phyloP scores from a whole-genome alignment of 495 filamentous ascomycete species.

The Penicillium parvum region DNA sequence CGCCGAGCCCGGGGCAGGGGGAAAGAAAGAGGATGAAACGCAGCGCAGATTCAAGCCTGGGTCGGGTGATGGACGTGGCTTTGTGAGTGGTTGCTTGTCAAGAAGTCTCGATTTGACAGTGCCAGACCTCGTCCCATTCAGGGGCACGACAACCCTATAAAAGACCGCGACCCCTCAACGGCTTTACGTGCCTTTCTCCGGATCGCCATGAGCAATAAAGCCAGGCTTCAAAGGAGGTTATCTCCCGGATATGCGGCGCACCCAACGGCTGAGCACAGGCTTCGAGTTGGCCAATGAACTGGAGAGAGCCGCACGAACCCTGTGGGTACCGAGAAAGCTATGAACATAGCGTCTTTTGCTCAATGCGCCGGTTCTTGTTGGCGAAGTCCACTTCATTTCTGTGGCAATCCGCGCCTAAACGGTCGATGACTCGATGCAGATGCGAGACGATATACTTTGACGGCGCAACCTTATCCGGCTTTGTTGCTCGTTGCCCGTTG shows the following conservation, averaged over 20 bases:
- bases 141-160: too few relatives aligned
- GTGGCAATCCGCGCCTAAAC: neutral
- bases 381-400: neutral
- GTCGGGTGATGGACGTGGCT: too few relatives aligned
- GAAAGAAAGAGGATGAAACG: too few relatives aligned
- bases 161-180: too few relatives aligned
- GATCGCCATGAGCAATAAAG: slow-evolving; percentile 15
- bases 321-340: slow-evolving; percentile 22
- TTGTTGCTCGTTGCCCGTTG: too few relatives aligned
- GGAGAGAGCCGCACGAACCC: slow-evolving; percentile 12
- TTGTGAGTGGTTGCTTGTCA: too few relatives aligned
- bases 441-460: neutral
- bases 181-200: slow-evolving; percentile 10
- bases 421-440: neutral
- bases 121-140: too few relatives aligned
- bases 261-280: slow-evolving; percentile 3
- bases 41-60: too few relatives aligned
- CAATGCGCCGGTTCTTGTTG: neutral
- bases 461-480: neutral
- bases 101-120: too few relatives aligned
- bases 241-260: slow-evolving; percentile 12
- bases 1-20: slow-evolving; percentile 12
- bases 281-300: slow-evolving; percentile 12
- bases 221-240: slow-evolving; percentile 13
- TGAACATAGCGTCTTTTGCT: slow-evolving; percentile 18